Base-by-base conservation (phyloP, 495 filamentous ascomycete species). In the Penicillium verhagenii region DNA sequence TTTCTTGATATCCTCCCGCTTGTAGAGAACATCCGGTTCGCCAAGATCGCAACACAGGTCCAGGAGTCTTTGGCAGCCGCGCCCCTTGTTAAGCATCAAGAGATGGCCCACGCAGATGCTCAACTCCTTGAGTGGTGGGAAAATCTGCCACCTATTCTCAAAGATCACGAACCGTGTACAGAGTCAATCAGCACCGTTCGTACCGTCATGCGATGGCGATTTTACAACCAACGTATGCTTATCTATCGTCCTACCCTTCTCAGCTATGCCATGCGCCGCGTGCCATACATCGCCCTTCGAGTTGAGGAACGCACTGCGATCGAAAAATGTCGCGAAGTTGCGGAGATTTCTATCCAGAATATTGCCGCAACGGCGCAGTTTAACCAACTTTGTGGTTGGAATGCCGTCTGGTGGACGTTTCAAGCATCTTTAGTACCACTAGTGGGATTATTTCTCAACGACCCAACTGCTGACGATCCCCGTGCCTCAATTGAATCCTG, bases 201-300 rank as follows among this genome's bases (percentile, higher is more conserved):
- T 51, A 84, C 84, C 49, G 82, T 91, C 60, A 91, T 91, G 86
- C 86, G 89, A 64, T 92, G 89, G 89, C 80, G 88, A 14, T 91
- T 87, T 67, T 82, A 86, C 64, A 90, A 89, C 60, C 81, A 89
- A 50, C 85, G 89, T 51, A 89, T 91, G 72, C 81, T 91, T 1
- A 82, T 91, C n/a, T 85, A 91, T 65, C 81, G 89, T 1, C 89
- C 89, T 0, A 85, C 86, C 0, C 77, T 92, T 5, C 79, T 92
- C 4, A 86, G 82, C 60, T 80, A 87, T 3, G 88, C 88, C 6
- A 83, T 88, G 63, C 85, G 83, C 9, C 82, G 84, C 11, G 79
- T 81, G 7, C 77, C 80, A 25, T 84, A 82, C 31, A 79, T 83
- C 47, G 79, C 78, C 0, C 54, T 82, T 6, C 61, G 66, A 21